These are phyloP conservation scores for Pseudodiploospora longispora DNA, from an alignment of 2,329 filamentous ascomycete genomes.

Conservation along the genomic window DNA sequence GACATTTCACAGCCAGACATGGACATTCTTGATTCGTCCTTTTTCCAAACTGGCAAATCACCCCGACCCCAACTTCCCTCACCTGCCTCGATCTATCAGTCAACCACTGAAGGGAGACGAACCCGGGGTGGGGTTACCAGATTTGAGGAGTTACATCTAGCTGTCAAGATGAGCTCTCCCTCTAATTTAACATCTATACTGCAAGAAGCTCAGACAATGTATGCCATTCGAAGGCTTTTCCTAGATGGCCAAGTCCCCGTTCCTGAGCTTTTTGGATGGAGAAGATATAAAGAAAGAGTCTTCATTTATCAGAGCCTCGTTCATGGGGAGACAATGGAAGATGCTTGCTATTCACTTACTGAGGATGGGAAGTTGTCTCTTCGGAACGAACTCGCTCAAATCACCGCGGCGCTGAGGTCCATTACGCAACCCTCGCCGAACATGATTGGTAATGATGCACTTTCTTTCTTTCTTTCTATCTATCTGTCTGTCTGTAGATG, in stretches of 20 bases:
- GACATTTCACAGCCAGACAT: slow-evolving; percentile 6
- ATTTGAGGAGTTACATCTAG: slow-evolving; percentile 7
- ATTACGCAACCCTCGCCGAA: slow-evolving; percentile 8
- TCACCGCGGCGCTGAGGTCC: slow-evolving; percentile 5
- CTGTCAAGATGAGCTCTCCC: slow-evolving; percentile 6
- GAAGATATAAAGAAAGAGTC: slow-evolving; percentile 6
- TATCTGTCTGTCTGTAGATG: background rate
- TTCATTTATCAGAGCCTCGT: slow-evolving; percentile 17
- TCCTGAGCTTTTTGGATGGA: slow-evolving; percentile 26
- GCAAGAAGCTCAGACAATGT: slow-evolving; percentile 10
- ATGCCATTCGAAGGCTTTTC: slow-evolving; percentile 7
- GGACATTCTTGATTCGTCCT: slow-evolving; percentile 9
- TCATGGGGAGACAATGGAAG: slow-evolving; percentile 11
- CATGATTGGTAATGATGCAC: slow-evolving; percentile 5
- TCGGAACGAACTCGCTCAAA: slow-evolving; percentile 7
- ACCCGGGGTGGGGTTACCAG: slow-evolving; percentile 3
- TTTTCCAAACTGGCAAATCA: slow-evolving; percentile 2
- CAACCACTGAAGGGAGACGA: background rate
- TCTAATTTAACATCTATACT: slow-evolving; percentile 1
- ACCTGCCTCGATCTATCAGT: slow-evolving; percentile 1
- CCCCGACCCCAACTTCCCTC: slow-evolving; percentile 6
- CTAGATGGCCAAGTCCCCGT: slow-evolving; percentile 9
- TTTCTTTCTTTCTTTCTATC: slow-evolving; percentile 1
- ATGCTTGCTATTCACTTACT: slow-evolving; percentile 12
- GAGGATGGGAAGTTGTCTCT: slow-evolving; percentile 13